Percentiles rank a stretch among this genome's conserved stretches.
Conservation (phyloP, 2,329 filamentous ascomycete genomes). For the Penicillium palitans region DNA sequence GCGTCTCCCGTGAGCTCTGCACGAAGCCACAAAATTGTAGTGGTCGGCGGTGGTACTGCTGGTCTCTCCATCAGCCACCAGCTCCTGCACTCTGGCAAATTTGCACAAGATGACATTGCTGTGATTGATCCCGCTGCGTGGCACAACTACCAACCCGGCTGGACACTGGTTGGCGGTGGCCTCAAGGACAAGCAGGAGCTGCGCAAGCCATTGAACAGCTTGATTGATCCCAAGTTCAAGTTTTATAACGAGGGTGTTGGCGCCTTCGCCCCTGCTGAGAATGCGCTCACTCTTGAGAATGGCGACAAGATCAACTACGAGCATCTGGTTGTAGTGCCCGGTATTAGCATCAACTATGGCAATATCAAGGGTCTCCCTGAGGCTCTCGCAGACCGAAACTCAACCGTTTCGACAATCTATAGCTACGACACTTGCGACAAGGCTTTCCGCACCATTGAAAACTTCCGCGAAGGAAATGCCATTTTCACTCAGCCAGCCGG, state of each 20-base stretch:
- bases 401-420: conserved; percentile 59
- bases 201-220: conserved; percentile 49
- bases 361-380: conserved; percentile 59
- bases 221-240: conserved; percentile 62
- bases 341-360: conserved; percentile 54
- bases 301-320: conserved; percentile 62
- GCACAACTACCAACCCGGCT: conserved; percentile 70
- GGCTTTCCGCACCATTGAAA: conserved; percentile 52
- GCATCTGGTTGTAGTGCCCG: conserved; percentile 64
- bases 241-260: conserved; percentile 58
- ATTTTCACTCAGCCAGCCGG: conserved; percentile 63
- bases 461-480: conserved; percentile 52
- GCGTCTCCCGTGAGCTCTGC: conserved; percentile 38
- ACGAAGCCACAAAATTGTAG: conserved; percentile 62
- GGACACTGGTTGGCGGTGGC: conserved; percentile 68
- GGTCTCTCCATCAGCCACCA: conserved; percentile 68
- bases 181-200: conserved; percentile 64
- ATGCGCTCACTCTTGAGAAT: conserved; percentile 55
- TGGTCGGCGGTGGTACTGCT: conserved; percentile 67
- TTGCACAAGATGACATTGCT: conserved; percentile 61
- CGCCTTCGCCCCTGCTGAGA: conserved; percentile 57
- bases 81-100: conserved; percentile 60
- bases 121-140: conserved; percentile 62
- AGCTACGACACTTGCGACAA: conserved; percentile 58
- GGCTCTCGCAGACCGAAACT: conserved; percentile 51